Base-by-base conservation (phyloP, 2,329 filamentous ascomycete genomes). In the Cryoendolithus antarcticus region DNA sequence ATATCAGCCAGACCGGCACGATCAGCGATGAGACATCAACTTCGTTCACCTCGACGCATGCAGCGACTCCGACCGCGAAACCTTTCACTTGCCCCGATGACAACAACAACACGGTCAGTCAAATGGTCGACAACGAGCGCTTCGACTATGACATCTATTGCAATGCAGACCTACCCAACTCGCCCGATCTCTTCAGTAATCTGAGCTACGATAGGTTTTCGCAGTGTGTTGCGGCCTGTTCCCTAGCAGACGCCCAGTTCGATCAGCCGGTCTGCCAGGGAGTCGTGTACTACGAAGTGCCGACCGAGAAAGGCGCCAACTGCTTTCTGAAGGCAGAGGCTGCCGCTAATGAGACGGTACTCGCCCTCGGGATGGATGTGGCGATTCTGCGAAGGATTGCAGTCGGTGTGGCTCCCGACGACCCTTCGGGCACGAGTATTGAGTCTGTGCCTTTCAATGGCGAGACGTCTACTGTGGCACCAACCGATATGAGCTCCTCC, bases 111-210 rank as follows among this genome's bases (percentile, higher is more conserved):
- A 51, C 48, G 6, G 48, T 57, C 39, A 56, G 51, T 37, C 53
- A 59, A 43, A 43, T 60, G 38, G 43, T 59, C 19, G 52, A 49
- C 34, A 44, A 39, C 10, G 48, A 55, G 32, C 49, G 51, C 30
- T 60, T 55, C 46, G 53, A 55, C 41, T 60, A 57, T 42, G 41
- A 49, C 11, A 44, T 59, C 12, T 43, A 50, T 28, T 60, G 57
- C 38, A 52, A 53, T 32, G 54, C 49, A n/a, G 51, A 55, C 15
- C 45, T 59, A n/a, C 35, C 35, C 13, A 32, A 34, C 11, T 45
- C 48, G 6, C 51, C 54, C 19, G 35, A 45, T 10, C 48, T 53
- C 21, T 48, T 52, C 19, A 49, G 52, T 37, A 42, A 43, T 15
- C 39, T 46, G 3, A 47, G 43, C 9, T 58, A 57, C 41, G 42